Evolutionary conservation across 352 stramenopile species (phyloP).

Genomic region (Halophytophthora polymorphica): DNA sequence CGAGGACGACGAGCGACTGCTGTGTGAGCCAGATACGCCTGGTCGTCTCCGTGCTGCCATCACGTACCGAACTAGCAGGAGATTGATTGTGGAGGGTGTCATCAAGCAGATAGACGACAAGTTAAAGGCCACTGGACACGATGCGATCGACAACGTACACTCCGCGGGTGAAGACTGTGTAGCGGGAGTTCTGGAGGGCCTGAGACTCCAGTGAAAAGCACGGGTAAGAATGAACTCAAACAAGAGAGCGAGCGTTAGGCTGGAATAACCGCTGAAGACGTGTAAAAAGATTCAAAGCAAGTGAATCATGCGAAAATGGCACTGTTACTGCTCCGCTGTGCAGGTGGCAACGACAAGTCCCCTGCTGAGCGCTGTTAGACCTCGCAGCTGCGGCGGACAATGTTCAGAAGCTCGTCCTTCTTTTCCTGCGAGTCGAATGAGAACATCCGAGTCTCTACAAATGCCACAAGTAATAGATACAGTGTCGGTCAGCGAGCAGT

Average conservation of each 20-base stretch:
- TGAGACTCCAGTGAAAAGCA: slow-evolving; percentile 9
- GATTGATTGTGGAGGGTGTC: slow-evolving; percentile 36
- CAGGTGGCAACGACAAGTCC: too few relatives aligned
- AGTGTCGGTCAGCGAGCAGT: neutral
- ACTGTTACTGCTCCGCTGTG: too few relatives aligned
- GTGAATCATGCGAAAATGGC: too few relatives aligned
- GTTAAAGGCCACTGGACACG: slow-evolving; percentile 6
- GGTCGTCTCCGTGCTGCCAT: slow-evolving; percentile 39
- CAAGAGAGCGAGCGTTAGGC: too few relatives aligned
- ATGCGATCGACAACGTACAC: slow-evolving; percentile 1
- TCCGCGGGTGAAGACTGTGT: slow-evolving; percentile 3
- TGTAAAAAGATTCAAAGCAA: too few relatives aligned
- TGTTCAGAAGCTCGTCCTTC: slow-evolving; percentile 45
- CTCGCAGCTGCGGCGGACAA: slow-evolving; percentile 45
- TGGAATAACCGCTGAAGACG: too few relatives aligned
- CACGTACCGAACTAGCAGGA: slow-evolving; percentile 40
- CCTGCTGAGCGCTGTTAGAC: slow-evolving; percentile 7
- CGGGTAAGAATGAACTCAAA: too few relatives aligned
- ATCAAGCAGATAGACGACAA: slow-evolving; percentile 39
- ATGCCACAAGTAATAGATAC: neutral
- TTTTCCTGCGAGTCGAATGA: slow-evolving; percentile 50
- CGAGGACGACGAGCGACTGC: slow-evolving; percentile 23
- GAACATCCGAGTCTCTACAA: slow-evolving; percentile 67
- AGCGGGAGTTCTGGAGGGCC: slow-evolving; percentile 8
- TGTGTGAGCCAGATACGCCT: slow-evolving; percentile 14